These are phyloP conservation scores for Ophiostoma ulmi DNA, from an alignment of 2,329 filamentous ascomycete genomes.

Conservation along the genomic window DNA sequence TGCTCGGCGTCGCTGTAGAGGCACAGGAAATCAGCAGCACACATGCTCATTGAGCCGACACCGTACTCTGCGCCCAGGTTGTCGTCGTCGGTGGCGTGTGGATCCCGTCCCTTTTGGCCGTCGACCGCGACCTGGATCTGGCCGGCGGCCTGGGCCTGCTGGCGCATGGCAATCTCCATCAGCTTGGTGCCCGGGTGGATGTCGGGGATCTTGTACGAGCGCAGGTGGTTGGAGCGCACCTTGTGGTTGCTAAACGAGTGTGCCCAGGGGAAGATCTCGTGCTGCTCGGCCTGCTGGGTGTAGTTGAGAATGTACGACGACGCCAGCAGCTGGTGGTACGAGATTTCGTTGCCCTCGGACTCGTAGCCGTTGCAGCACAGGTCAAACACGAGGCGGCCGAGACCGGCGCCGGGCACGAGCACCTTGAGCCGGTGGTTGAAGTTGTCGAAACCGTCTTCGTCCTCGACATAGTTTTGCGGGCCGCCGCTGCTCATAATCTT, in stretches of 20 bases:
- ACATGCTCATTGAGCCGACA: conserved; percentile 79
- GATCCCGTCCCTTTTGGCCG: background rate
- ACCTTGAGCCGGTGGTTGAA: conserved; percentile 52
- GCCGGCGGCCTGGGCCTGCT: conserved; percentile 5
- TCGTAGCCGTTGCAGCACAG: conserved; percentile 67
- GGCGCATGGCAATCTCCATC: conserved; percentile 20
- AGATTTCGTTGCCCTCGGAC: conserved; percentile 90
- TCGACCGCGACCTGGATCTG: background rate
- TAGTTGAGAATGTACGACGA: conserved; percentile 71
- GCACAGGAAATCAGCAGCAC: conserved; percentile 87
- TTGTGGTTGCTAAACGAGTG: conserved; percentile 83
- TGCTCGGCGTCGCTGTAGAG: conserved; percentile 66
- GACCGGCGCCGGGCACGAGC: conserved; percentile 81
- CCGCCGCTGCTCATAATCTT: conserved; percentile 18
- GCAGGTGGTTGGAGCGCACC: conserved; percentile 68
- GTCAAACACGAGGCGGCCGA: conserved; percentile 86
- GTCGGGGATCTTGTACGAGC: conserved; percentile 70
- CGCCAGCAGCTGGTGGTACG: conserved; percentile 90
- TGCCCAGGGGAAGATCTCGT: conserved; percentile 78
- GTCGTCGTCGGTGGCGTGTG: background rate
- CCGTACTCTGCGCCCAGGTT: conserved; percentile 23
- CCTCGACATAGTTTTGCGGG: background rate
- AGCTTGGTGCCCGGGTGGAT: conserved; percentile 63
- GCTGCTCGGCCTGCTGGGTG: conserved; percentile 55
- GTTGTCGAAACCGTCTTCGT: background rate